These are phyloP conservation scores for Exophiala oligosperma DNA, from an alignment of 2,329 filamentous ascomycete genomes.

Conservation along the genomic window DNA sequence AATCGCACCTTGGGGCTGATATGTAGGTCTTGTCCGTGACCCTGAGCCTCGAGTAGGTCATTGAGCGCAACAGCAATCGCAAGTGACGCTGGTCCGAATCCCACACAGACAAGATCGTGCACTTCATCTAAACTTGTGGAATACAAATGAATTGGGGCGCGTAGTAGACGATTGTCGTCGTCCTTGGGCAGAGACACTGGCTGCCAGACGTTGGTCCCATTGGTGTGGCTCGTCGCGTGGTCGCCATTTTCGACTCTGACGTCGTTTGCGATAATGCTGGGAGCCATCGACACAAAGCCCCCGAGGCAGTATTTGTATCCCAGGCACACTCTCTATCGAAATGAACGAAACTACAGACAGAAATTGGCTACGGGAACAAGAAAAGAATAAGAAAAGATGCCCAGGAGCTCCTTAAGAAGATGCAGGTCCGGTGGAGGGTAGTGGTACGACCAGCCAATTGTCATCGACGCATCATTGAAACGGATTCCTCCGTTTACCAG, in stretches of 20 bases:
- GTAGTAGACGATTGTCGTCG: neutral
- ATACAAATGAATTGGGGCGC: slow-evolving; percentile 6
- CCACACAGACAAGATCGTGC: slow-evolving; percentile 85
- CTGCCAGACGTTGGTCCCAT: slow-evolving; percentile 3
- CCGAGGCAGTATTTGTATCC: no score
- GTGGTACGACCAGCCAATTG: neutral
- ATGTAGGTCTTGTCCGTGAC: slow-evolving; percentile 41
- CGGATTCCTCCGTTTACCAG: neutral
- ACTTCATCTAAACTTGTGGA: slow-evolving; percentile 53
- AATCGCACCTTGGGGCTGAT: slow-evolving; percentile 73
- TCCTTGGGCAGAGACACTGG: neutral
- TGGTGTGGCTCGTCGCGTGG: slow-evolving; percentile 1
- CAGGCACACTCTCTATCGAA: no score
- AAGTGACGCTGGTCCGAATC: slow-evolving; percentile 88
- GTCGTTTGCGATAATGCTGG: slow-evolving; percentile 1
- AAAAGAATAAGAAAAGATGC: neutral
- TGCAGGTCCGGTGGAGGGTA: neutral
- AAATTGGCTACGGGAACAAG: neutral
- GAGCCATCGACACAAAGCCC: slow-evolving; percentile 11
- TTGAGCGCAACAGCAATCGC: slow-evolving; percentile 87
- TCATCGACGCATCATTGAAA: neutral
- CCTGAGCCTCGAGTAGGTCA: slow-evolving; percentile 52
- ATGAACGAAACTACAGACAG: neutral
- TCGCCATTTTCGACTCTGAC: neutral
- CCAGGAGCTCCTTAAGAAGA: neutral